Evolutionary conservation across 1,284 basidiomycete genomes (phyloP).

Genomic region (Cutaneotrichosporon sp.): DNA sequence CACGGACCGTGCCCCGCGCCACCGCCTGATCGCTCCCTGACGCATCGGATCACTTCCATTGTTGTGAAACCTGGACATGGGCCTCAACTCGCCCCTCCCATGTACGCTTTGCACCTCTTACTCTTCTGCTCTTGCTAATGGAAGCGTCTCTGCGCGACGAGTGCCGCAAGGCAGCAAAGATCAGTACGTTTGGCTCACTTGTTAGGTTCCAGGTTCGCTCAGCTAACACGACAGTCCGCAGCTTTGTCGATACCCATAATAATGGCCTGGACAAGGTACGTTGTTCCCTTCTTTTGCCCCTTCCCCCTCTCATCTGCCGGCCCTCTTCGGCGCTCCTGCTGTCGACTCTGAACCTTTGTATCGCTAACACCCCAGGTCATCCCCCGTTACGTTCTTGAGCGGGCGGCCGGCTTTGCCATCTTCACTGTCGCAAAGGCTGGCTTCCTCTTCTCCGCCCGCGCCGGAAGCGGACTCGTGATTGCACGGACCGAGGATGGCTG

Average conservation of each 20-base stretch:
- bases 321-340: neutral
- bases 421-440: constrained; percentile 60
- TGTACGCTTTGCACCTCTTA: constrained; percentile 30
- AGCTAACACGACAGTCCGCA: constrained; percentile 36
- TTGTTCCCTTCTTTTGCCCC: neutral
- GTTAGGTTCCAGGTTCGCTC: neutral
- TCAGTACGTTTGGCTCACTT: constrained; percentile 36
- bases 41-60: neutral
- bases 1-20: neutral
- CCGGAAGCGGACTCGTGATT: constrained; percentile 88
- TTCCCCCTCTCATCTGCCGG: neutral
- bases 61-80: constrained; percentile 32
- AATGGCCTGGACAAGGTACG: constrained; percentile 54
- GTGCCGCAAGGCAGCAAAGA: constrained; percentile 59
- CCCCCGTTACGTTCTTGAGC: constrained; percentile 48
- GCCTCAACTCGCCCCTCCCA: constrained; percentile 50
- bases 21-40: neutral
- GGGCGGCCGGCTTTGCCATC: constrained; percentile 58
- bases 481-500: constrained; percentile 78
- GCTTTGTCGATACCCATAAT: constrained; percentile 52
- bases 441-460: constrained; percentile 62
- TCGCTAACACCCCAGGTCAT: constrained; percentile 45
- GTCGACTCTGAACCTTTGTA: neutral
- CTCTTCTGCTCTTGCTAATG: neutral
- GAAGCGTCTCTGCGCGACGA: constrained; percentile 56